These are phyloP conservation scores for Pichia sp. DNA, from an alignment of 1,139 yeast genomes.

Conservation along the genomic window DNA sequence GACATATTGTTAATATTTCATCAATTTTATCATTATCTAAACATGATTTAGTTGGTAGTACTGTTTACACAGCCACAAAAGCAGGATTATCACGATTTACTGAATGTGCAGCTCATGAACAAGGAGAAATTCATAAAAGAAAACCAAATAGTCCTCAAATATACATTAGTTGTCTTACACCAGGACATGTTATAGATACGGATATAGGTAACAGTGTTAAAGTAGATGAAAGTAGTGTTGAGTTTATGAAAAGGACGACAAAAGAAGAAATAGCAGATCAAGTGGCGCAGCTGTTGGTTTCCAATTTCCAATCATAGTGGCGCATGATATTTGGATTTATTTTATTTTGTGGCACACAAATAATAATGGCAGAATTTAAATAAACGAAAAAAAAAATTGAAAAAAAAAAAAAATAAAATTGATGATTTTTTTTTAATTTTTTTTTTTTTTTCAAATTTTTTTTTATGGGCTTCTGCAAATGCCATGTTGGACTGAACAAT, in stretches of 20 bases:
- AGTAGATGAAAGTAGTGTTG: neutral
- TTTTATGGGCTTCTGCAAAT: neutral
- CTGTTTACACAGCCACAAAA: slow-evolving; percentile 76
- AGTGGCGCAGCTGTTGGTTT: neutral
- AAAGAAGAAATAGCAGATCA: slow-evolving; percentile 2
- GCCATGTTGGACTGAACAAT: no score
- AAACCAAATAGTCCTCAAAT: slow-evolving; percentile 23
- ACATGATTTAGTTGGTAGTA: slow-evolving; percentile 51
- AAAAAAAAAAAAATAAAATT: no score
- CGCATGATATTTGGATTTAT: neutral
- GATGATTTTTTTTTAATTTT: neutral
- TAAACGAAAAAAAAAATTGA: no score
- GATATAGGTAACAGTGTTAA: slow-evolving; percentile 52
- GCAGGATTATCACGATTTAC: slow-evolving; percentile 73
- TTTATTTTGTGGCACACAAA: no score
- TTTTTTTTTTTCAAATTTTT: neutral
- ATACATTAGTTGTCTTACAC: slow-evolving; percentile 61
- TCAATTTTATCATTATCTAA: slow-evolving; percentile 51
- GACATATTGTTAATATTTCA: slow-evolving; percentile 55
- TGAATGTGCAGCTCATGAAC: slow-evolving; percentile 54
- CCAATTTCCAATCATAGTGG: neutral
- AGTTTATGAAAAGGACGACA: neutral
- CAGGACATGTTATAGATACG: slow-evolving; percentile 69
- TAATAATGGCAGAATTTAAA: no score
- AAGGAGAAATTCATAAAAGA: slow-evolving; percentile 34